A percentile compares a stretch with the other conserved stretches of the same genome.
phyloP scores from a whole-genome alignment of 2,329 filamentous ascomycete species.

The Zalaria obscura region DNA sequence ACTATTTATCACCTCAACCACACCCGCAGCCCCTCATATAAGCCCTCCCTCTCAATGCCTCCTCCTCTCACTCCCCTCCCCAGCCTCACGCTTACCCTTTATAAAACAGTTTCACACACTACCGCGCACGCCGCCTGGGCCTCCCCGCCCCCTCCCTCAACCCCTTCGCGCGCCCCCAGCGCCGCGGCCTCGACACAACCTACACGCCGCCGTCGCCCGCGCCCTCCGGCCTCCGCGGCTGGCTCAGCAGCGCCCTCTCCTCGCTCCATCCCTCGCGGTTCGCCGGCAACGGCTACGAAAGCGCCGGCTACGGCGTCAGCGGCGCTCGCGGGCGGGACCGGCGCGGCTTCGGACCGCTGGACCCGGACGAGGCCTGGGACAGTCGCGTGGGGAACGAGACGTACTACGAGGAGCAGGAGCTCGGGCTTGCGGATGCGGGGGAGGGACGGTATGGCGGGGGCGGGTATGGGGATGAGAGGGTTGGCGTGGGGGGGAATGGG shows the following conservation, averaged over 20 bases:
- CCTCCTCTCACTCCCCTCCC: constrained; percentile 1
- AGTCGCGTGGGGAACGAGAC: constrained; percentile 61
- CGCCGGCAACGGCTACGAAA: constrained; percentile 35
- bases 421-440: constrained; percentile 38
- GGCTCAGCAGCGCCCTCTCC: constrained; percentile 54
- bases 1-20: no score
- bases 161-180: constrained; percentile 42
- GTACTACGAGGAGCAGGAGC: constrained; percentile 67
- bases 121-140: constrained; percentile 59
- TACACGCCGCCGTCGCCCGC: constrained; percentile 39
- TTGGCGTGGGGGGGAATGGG: constrained; percentile 19
- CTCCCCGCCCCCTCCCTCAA: constrained; percentile 59
- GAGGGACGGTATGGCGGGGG: constrained; percentile 23
- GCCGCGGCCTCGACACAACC: constrained; percentile 8
- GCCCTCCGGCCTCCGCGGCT: constrained; percentile 52
- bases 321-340: constrained; percentile 17
- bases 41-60: not conserved
- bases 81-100: constrained; percentile 4
- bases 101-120: constrained; percentile 43
- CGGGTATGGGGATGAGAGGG: constrained; percentile 22
- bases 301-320: constrained; percentile 16
- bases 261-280: constrained; percentile 52
- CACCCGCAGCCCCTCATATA: no score
- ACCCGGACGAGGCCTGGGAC: constrained; percentile 81
- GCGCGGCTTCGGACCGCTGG: constrained; percentile 52